phyloP scores from a whole-genome alignment of 345 rosid species.

The Sonneratia caseolaris region DNA sequence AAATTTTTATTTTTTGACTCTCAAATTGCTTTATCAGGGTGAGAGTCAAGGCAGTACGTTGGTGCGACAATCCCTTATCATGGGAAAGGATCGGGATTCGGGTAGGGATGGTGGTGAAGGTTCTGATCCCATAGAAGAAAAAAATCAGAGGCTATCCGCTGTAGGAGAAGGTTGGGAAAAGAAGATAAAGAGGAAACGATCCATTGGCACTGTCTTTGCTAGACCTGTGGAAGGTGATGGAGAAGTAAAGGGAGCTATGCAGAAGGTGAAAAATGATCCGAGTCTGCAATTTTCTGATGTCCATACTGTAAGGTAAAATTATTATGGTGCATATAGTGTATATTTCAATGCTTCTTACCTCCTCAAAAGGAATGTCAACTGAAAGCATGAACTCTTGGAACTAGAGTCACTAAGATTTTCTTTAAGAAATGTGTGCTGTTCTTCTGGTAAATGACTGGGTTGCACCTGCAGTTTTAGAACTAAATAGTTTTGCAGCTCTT shows the following conservation, averaged over 20 bases:
- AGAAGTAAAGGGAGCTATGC: constrained; percentile 24
- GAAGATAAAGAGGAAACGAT: constrained; percentile 46
- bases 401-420: neutral
- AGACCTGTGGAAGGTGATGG: constrained; percentile 36
- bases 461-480: neutral
- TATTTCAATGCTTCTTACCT: neutral
- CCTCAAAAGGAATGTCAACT: constrained; percentile 1
- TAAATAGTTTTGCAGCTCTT: neutral
- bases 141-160: constrained; percentile 36
- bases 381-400: neutral
- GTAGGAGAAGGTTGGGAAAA: constrained; percentile 60
- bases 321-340: neutral
- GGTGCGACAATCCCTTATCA: constrained; percentile 24
- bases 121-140: constrained; percentile 40
- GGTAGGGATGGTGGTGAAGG: constrained; percentile 29
- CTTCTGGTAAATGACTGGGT: neutral
- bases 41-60: constrained; percentile 28
- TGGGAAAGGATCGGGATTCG: constrained; percentile 38
- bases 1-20: neutral
- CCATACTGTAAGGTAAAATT: constrained; percentile 33
- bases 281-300: constrained; percentile 28
- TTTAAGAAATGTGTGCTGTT: neutral
- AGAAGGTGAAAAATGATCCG: constrained; percentile 30
- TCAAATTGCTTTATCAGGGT: constrained; percentile 18
- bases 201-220: constrained; percentile 30